Conservation (phyloP, 176 grass and related monocot species). For the Bothriochloa decipiens region DNA sequence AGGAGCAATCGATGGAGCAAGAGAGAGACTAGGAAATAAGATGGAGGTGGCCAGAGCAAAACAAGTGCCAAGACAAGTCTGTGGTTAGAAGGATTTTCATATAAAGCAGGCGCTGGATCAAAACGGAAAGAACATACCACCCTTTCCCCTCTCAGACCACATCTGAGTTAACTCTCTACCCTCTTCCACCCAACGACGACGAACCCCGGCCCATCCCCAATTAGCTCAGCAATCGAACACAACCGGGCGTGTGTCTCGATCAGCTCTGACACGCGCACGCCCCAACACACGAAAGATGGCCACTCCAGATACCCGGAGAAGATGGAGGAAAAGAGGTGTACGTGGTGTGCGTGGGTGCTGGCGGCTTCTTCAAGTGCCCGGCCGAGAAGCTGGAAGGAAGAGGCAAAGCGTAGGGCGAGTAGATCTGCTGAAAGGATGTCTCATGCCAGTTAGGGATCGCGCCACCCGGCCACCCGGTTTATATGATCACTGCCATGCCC, state of each 20-base stretch:
- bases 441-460: conserved; percentile 48
- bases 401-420: conserved; percentile 50
- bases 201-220: neutral
- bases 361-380: conserved; percentile 11
- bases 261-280: neutral
- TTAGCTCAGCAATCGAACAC: neutral
- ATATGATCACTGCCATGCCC: conserved; percentile 55
- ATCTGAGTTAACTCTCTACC: conserved; percentile 20
- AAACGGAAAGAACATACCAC: conserved; percentile 51
- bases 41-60: conserved; percentile 18
- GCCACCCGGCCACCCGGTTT: conserved; percentile 19
- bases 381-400: conserved; percentile 53
- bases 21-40: conserved; percentile 13
- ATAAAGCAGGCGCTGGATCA: conserved; percentile 8
- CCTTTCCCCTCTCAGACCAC: conserved; percentile 34
- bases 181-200: no score
- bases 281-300: conserved; percentile 32
- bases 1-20: neutral
- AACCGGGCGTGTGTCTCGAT: neutral
- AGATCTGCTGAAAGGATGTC: conserved; percentile 51
- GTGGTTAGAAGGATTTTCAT: conserved; percentile 9
- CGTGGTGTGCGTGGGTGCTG: no score
- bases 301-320: conserved; percentile 45
- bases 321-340: conserved; percentile 50
- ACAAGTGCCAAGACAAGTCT: conserved; percentile 23